Percentiles rank a stretch among this genome's conserved stretches.
Evolutionary conservation across 2,329 filamentous ascomycete species (phyloP).

Genomic region (Colletotrichum eremochloae): DNA sequence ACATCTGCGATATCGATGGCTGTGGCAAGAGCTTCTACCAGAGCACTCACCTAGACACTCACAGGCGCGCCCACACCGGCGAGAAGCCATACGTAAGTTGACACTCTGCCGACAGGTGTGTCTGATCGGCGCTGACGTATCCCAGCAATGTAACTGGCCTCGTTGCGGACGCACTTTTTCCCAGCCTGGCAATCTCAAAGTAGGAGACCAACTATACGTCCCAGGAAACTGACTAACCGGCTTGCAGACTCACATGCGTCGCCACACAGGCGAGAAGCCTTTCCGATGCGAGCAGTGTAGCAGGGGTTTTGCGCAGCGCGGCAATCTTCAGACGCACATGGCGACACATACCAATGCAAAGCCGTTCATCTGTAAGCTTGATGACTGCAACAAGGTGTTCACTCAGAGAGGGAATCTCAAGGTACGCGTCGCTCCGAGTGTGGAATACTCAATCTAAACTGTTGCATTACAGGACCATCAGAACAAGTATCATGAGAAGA

Average conservation of each 20-base stretch:
- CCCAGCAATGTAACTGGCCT: conserved; percentile 75
- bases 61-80: conserved; percentile 88
- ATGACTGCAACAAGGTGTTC: conserved; percentile 88
- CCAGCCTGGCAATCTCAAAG: conserved; percentile 91
- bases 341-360: conserved; percentile 84
- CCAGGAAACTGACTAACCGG: conserved; percentile 11
- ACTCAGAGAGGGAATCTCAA: conserved; percentile 94
- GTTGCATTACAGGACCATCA: conserved; percentile 77
- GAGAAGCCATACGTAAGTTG: conserved; percentile 86
- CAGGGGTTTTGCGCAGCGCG: conserved; percentile 86
- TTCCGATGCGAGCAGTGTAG: conserved; percentile 84
- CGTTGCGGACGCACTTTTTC: conserved; percentile 86
- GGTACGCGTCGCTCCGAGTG: conserved; percentile 58
- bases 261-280: conserved; percentile 89
- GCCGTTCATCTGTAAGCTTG: conserved; percentile 84
- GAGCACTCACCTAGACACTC: conserved; percentile 93
- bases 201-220: conserved; percentile 53
- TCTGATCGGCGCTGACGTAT: conserved; percentile 45
- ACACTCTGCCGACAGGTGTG: background rate
- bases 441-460: conserved; percentile 13
- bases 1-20: conserved; percentile 78
- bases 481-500: conserved; percentile 90
- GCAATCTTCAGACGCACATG: conserved; percentile 87
- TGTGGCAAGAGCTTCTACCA: conserved; percentile 90
- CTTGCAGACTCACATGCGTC: conserved; percentile 81